A percentile compares a stretch with the other conserved stretches of the same genome.
These are phyloP conservation scores for Meyerozyma carpophila DNA, from an alignment of 1,139 yeast genomes.

Conservation along the genomic window DNA sequence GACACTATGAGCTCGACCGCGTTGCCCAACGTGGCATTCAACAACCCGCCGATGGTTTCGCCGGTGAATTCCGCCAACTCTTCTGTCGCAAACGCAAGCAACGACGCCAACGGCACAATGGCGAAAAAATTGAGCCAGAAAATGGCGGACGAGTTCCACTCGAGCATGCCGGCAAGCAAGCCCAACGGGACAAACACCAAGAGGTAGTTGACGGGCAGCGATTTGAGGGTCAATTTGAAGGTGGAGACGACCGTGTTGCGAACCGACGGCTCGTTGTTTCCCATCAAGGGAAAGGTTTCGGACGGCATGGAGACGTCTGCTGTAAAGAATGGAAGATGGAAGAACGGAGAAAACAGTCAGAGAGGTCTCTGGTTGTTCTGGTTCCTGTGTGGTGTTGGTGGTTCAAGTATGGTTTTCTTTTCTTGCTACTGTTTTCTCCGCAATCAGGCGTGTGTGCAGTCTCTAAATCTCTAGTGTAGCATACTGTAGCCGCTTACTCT, in stretches of 20 bases:
- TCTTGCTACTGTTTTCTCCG: too few species aligned
- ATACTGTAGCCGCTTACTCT: too few species aligned
- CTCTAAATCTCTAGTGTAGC: too few species aligned
- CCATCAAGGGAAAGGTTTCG: not conserved
- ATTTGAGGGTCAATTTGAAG: slow-evolving; percentile 31
- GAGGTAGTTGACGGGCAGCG: slow-evolving; percentile 74
- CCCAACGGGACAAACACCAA: slow-evolving; percentile 86
- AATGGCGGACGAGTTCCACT: slow-evolving; percentile 52
- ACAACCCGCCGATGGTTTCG: slow-evolving; percentile 79
- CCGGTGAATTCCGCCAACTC: slow-evolving; percentile 85
- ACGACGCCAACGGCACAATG: slow-evolving; percentile 87
- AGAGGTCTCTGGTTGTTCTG: too few species aligned
- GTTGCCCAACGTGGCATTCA: slow-evolving; percentile 95
- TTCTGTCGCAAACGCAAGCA: slow-evolving; percentile 88
- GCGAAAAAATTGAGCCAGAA: slow-evolving; percentile 82
- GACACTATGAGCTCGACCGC: slow-evolving; percentile 85
- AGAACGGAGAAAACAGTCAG: too few species aligned
- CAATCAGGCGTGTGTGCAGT: not conserved
- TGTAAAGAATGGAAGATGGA: too few species aligned
- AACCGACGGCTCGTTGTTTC: not conserved
- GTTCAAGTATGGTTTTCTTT: not conserved
- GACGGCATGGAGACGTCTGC: not conserved
- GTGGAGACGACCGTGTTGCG: not conserved
- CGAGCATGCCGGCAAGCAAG: slow-evolving; percentile 58
- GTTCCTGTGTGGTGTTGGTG: not conserved